Evolutionary conservation across 192 early-diverging fungal species (phyloP).

Genomic region (Bifiguratus adelaidae): DNA sequence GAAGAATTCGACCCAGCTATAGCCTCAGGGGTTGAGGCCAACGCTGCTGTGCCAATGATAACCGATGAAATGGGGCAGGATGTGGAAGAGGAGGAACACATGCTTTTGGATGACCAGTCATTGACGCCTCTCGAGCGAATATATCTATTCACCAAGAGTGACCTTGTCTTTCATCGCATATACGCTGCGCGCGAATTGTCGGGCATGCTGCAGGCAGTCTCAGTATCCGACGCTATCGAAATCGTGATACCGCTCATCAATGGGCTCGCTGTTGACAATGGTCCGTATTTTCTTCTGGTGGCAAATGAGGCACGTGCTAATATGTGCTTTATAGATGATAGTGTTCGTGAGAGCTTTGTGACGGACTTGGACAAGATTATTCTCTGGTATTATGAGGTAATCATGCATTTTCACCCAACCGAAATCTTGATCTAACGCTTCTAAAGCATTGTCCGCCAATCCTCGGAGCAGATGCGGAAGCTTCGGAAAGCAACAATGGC

Average conservation of each 20-base stretch:
- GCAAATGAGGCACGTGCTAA: neutral
- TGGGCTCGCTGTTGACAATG: slow-evolving; percentile 18
- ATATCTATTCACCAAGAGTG: slow-evolving; percentile 19
- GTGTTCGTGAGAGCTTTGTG: slow-evolving; percentile 27
- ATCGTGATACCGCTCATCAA: slow-evolving; percentile 22
- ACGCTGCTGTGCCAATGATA: too few relatives aligned
- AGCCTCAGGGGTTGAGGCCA: too few relatives aligned
- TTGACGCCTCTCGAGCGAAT: slow-evolving; percentile 23
- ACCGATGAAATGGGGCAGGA: too few relatives aligned
- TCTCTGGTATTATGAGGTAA: slow-evolving; percentile 29
- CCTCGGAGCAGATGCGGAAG: neutral
- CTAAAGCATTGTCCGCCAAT: slow-evolving; percentile 7
- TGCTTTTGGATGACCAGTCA: slow-evolving; percentile 12
- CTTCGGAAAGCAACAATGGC: neutral
- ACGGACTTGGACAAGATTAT: slow-evolving; percentile 34
- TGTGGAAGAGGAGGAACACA: slow-evolving; percentile 19
- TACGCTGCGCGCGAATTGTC: slow-evolving; percentile 27
- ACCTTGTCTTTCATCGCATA: slow-evolving; percentile 21
- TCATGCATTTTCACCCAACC: neutral
- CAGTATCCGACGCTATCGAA: slow-evolving; percentile 22
- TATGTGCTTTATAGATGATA: slow-evolving; percentile 15
- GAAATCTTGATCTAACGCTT: neutral
- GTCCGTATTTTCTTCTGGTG: slow-evolving; percentile 1
- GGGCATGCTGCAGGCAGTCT: slow-evolving; percentile 14
- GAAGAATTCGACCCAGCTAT: neutral